A percentile compares a stretch with the other conserved stretches of the same genome.
These are phyloP conservation scores for Phytophthora podocarpi DNA, from an alignment of 352 stramenopile genomes.

Conservation along the genomic window DNA sequence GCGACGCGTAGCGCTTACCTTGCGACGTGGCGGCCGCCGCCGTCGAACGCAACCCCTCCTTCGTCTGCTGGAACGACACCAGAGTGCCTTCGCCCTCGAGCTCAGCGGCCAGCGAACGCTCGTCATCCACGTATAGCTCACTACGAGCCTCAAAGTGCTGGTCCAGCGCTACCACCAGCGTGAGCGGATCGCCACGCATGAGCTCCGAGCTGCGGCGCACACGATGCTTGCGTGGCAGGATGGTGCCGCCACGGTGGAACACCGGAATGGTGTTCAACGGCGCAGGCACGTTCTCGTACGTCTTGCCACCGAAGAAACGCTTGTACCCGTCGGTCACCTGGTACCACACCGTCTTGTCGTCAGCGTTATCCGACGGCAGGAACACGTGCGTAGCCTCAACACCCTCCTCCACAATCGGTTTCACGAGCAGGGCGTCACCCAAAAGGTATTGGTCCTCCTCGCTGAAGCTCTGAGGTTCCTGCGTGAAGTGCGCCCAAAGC, in stretches of 20 bases:
- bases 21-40: constrained; percentile 24
- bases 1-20: constrained; percentile 52
- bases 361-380: constrained; percentile 66
- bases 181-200: constrained; percentile 98
- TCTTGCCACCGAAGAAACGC: constrained; percentile 56
- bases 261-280: constrained; percentile 96
- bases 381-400: constrained; percentile 87
- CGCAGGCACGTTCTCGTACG: constrained; percentile 70
- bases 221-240: constrained; percentile 96
- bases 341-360: constrained; percentile 88
- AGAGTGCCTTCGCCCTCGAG: constrained; percentile 51
- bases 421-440: constrained; percentile 95
- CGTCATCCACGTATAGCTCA: constrained; percentile 97
- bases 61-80: constrained; percentile 50
- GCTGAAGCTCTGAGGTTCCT: constrained; percentile 80
- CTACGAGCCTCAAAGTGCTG: constrained; percentile 79
- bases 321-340: constrained; percentile 81
- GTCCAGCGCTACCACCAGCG: constrained; percentile 95
- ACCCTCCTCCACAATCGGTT: constrained; percentile 92
- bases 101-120: constrained; percentile 84
- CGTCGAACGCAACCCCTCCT: constrained; percentile 43
- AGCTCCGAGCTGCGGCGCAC: constrained; percentile 93
- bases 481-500: constrained; percentile 96
- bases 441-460: constrained; percentile 97
- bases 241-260: constrained; percentile 95